Evolutionary conservation across 169 alveolate genomes (phyloP), one percentile per base, ranked within the genome.

Genomic region (Cryptosporidium andersoni): DNA sequence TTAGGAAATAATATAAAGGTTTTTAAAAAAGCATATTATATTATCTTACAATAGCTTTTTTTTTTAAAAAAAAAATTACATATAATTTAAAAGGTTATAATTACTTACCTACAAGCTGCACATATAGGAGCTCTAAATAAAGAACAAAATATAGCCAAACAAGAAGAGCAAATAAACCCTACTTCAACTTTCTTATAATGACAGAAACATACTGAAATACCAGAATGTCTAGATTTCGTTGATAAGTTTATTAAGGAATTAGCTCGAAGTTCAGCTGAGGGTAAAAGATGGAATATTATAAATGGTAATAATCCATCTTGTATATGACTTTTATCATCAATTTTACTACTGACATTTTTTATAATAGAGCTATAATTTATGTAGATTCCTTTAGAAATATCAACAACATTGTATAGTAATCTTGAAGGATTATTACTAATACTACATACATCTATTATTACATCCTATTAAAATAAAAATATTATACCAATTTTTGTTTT

Each of bases 141-240:
- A 6, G 67, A 74, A 60, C 85, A 74, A 60, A 74, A 74, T 43
- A 74, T 74, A 3, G 85, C 55, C 36, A 74, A 8, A 25, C 85
- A 74, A 5, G 85, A 74, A 4, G 85, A 74, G 48, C 85, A 74
- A 3, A 74, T 63, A 43, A 58, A 74, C 40, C 85, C 85, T 58
- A 74, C 60, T 5, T 74, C 85, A 25, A 74, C 25, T 58, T 74
- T 74, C 53, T 74, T 36, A 16, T 74, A 68, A 42, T 74, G 85
- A 37, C 85, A 74, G 45, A 74, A 74, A 49, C 85, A 74, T 12
- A 74, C 85, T 16, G 67, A 66, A 42, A 74, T 47, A 49, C 85
- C 85, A 7, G 68, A 58, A 7, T 74, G 85, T 39, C 60, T 74
- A 9, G 85, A 39, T 25, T 36, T 74, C 1, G 55, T 74, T 64